Evolutionary conservation across 2,329 filamentous ascomycete genomes (phyloP).

Genomic region (Penicillium concentricum): DNA sequence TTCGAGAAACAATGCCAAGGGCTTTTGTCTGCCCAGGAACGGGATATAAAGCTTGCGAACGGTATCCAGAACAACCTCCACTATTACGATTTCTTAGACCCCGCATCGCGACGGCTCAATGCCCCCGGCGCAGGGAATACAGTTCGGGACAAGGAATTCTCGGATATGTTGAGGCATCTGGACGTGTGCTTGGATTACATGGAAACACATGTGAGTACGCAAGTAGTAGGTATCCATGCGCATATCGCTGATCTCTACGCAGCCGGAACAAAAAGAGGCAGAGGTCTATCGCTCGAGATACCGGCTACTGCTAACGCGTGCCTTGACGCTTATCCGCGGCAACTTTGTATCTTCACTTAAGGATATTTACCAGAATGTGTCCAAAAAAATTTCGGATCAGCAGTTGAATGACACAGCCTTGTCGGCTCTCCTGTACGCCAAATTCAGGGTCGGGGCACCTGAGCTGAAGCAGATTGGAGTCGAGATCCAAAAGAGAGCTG

Average conservation of each 20-base stretch:
- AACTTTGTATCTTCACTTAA: conserved; percentile 64
- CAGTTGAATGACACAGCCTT: conserved; percentile 70
- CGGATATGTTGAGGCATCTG: conserved; percentile 81
- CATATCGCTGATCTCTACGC: conserved; percentile 13
- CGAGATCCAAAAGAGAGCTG: conserved; percentile 66
- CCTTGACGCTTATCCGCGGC: conserved; percentile 64
- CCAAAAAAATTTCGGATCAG: conserved; percentile 63
- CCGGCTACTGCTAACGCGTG: conserved; percentile 71
- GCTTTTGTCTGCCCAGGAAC: conserved; percentile 75
- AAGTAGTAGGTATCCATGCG: background rate
- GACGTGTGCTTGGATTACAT: conserved; percentile 93
- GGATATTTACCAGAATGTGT: conserved; percentile 62
- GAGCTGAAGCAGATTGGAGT: conserved; percentile 65
- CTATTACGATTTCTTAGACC: conserved; percentile 92
- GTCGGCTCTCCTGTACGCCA: conserved; percentile 69
- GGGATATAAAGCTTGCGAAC: conserved; percentile 74
- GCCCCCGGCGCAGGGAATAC: conserved; percentile 84
- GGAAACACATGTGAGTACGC: conserved; percentile 68
- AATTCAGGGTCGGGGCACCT: conserved; percentile 65
- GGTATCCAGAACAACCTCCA: conserved; percentile 86
- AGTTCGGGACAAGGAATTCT: conserved; percentile 80
- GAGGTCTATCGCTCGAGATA: conserved; percentile 86
- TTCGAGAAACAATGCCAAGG: conserved; percentile 93
- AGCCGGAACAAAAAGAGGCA: conserved; percentile 82
- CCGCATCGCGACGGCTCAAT: conserved; percentile 84